Percentiles rank a stretch among this genome's conserved stretches.
Evolutionary conservation across 768 basidiomycete genomes (phyloP).

Genomic region (Artomyces pyxidatus): DNA sequence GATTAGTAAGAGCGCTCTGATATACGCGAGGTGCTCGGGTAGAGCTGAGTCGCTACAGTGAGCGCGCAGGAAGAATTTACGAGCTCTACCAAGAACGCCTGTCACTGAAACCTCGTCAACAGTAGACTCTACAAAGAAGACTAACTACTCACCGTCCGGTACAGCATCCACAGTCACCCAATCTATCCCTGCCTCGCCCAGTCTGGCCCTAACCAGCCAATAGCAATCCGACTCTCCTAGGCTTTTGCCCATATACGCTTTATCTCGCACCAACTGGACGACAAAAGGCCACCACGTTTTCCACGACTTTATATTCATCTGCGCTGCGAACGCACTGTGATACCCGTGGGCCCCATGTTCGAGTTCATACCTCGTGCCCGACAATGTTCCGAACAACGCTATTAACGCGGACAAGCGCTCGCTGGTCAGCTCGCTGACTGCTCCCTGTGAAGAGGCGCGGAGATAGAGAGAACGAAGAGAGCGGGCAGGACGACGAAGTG

Average conservation of each 20-base stretch:
- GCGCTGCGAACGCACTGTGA: conserved; percentile 19
- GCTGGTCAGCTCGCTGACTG: conserved; percentile 6
- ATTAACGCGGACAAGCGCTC: conserved; percentile 13
- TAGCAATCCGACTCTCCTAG: conserved; percentile 41
- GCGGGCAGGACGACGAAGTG: conserved; percentile 3
- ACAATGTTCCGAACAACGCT: conserved; percentile 13
- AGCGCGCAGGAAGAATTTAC: conserved; percentile 33
- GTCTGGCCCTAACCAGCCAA: conserved; percentile 48
- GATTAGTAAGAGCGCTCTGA: conserved; percentile 31
- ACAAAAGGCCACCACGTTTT: conserved; percentile 44
- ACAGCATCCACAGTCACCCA: conserved; percentile 3
- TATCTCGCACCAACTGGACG: conserved; percentile 36
- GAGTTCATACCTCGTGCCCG: conserved; percentile 1
- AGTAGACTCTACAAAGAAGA: too few relatives aligned
- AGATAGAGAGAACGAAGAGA: conserved; percentile 8
- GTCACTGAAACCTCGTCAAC: neutral
- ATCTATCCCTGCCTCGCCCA: neutral
- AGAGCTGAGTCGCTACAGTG: conserved; percentile 29
- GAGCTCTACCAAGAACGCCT: conserved; percentile 22
- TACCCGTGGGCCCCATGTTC: neutral
- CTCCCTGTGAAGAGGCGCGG: conserved; percentile 1
- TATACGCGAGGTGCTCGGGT: conserved; percentile 40
- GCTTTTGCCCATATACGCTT: conserved; percentile 26
- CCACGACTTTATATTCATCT: conserved; percentile 16
- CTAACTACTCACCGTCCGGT: conserved; percentile 5